Evolutionary conservation across 1,139 yeast species (phyloP), one percentile per base, ranked within the genome.

Genomic region (Kazachstania sp.): DNA sequence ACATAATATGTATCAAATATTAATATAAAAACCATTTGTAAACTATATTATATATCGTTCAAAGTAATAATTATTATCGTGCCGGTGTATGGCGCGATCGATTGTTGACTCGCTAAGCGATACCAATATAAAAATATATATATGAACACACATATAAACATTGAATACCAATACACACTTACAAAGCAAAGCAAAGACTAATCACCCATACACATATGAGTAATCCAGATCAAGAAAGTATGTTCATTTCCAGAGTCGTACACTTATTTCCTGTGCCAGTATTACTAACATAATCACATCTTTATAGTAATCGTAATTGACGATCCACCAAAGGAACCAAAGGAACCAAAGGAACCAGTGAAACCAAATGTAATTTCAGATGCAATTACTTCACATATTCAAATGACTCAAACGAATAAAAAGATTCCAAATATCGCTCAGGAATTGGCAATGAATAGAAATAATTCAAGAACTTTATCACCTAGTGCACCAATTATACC

Each of bases 401-500:
- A 30, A 20, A 15, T 12, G 13, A n/a, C 30, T 19, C 23, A 18
- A 23, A 39, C 8, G 12, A 29, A 19, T 29, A 40, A 32, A 18
- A 42, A 42, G 11, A 15, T 19, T 15, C 35, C 44, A 15, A 62
- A 59, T 45, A 63, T 63, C 30, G 67, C 67, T 3, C 55, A 60
- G 44, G 65, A 63, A 48, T 41, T 63, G 37, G 67, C 67, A 11
- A 60, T 55, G 45, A 63, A 63, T 47, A 54, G 67, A 48, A 61
- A 60, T 32, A 48, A 46, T 23, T 52, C 56, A 11, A 57, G 58
- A n/a, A 45, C 47, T 13, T 32, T 40, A 29, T 19, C 36, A 1
- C 45, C 35, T 38, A 39, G 29, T 16, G 48, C 36, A 39, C 46
- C 35, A 29, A 45, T 16, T 37, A 29, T 23, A 6, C 15, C 55